Conservation (phyloP, 2,329 filamentous ascomycete genomes). For the Trichoderma sp. region DNA sequence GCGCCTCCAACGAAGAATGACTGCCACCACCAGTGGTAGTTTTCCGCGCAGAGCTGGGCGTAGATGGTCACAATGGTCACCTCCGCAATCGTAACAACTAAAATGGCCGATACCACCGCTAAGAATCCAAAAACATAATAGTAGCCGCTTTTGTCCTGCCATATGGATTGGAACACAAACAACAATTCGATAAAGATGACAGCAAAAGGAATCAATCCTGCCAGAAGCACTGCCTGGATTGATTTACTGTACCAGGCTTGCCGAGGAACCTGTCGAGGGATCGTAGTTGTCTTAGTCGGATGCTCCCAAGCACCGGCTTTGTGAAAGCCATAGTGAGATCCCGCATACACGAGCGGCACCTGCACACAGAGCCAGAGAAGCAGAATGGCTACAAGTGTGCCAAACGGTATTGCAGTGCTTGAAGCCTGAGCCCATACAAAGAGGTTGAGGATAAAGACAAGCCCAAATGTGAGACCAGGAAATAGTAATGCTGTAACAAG, state of each 20-base stretch:
- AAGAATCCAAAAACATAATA: constrained; percentile 92
- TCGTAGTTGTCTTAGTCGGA: constrained; percentile 72
- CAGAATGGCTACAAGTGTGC: constrained; percentile 71
- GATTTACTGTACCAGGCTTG: constrained; percentile 75
- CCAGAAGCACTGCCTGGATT: constrained; percentile 65
- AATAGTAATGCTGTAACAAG: constrained; percentile 76
- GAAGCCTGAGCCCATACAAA: constrained; percentile 91
- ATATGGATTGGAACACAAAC: constrained; percentile 83
- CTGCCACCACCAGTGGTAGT: constrained; percentile 93
- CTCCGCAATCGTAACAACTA: constrained; percentile 77
- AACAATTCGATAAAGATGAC: constrained; percentile 87
- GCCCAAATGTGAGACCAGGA: constrained; percentile 73
- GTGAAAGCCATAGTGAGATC: constrained; percentile 75
- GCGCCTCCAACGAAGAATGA: constrained; percentile 78
- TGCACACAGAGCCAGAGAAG: constrained; percentile 84
- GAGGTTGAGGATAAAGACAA: constrained; percentile 78
- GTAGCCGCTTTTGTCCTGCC: constrained; percentile 89
- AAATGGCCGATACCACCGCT: constrained; percentile 69
- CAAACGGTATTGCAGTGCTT: constrained; percentile 82
- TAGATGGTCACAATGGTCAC: constrained; percentile 84
- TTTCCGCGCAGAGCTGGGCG: constrained; percentile 79
- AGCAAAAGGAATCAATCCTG: constrained; percentile 79
- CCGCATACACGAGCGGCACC: constrained; percentile 78
- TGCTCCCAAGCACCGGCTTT: constrained; percentile 72
- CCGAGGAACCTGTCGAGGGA: constrained; percentile 71